A percentile compares a stretch with the other conserved stretches of the same genome.
Evolutionary conservation across 164 flowering plant genomes (phyloP).

Genomic region (Magnolia kwangsiensis): DNA sequence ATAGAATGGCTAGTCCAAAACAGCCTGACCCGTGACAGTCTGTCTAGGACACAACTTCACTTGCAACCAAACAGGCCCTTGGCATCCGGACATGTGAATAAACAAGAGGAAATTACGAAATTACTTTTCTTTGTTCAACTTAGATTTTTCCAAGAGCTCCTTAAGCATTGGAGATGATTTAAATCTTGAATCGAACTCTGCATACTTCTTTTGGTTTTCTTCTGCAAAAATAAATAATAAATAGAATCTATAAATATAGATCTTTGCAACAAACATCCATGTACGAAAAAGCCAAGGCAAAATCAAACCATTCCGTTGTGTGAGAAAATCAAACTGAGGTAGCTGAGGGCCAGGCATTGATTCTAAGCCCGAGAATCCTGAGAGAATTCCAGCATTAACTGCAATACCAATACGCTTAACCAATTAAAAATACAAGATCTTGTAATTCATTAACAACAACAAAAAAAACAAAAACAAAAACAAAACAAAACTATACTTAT

Average conservation of each 20-base stretch:
- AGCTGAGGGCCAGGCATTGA: slow-evolving; percentile 22
- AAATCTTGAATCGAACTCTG: slow-evolving; percentile 16
- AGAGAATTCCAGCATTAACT: slow-evolving; percentile 18
- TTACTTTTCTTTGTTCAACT: slow-evolving; percentile 20
- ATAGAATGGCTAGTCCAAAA: not conserved
- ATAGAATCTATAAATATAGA: not conserved
- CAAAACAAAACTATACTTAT: not conserved
- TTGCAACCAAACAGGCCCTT: not conserved
- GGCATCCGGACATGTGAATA: not conserved
- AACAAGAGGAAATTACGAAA: not conserved
- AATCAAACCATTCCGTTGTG: slow-evolving; percentile 13
- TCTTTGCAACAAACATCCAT: not conserved
- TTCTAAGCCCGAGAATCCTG: slow-evolving; percentile 21
- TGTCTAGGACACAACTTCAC: not conserved
- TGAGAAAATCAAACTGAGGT: slow-evolving; percentile 20
- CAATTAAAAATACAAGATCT: not conserved
- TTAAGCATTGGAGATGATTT: slow-evolving; percentile 16
- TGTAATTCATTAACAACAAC: not conserved
- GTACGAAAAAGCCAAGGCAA: not conserved
- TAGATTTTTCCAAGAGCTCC: slow-evolving; percentile 14
- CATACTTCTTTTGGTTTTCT: slow-evolving; percentile 22
- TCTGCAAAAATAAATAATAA: slow-evolving; percentile 12
- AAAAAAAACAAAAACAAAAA: too few relatives aligned
- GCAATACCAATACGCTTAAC: slow-evolving; percentile 7
- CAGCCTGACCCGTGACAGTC: not conserved